A percentile compares a stretch with the other conserved stretches of the same genome.
Evolutionary conservation across 1,284 basidiomycete species (phyloP).

Genomic region (Melampsora abietis-canadensis): DNA sequence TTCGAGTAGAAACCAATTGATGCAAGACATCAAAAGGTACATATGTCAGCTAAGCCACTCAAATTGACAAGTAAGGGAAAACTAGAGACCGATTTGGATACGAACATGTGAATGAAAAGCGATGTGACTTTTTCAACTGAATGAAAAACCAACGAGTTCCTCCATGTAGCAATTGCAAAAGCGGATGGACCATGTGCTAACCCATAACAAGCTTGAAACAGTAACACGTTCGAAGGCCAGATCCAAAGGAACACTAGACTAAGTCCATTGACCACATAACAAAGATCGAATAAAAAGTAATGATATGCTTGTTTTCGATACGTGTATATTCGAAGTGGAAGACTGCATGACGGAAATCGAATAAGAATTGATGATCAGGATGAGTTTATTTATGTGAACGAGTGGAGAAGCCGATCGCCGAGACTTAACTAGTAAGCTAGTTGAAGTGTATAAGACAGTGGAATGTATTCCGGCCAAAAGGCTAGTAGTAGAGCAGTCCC

Average conservation of each 20-base stretch:
- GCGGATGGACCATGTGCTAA: constrained; percentile 49
- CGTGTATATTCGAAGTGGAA: constrained; percentile 49
- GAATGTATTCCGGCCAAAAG: constrained; percentile 49
- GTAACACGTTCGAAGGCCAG: constrained; percentile 47
- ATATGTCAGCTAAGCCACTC: constrained; percentile 45
- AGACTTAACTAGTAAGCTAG: constrained; percentile 45
- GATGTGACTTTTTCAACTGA: constrained; percentile 52
- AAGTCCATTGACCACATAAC: constrained; percentile 51
- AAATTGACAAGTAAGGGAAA: constrained; percentile 42
- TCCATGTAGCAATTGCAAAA: constrained; percentile 52
- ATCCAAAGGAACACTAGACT: constrained; percentile 51
- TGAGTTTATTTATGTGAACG: background rate
- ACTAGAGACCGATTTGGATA: constrained; percentile 44
- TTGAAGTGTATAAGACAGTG: constrained; percentile 50
- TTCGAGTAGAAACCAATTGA: background rate
- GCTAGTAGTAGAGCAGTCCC: constrained; percentile 49
- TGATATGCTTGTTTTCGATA: constrained; percentile 50
- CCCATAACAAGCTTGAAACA: constrained; percentile 51
- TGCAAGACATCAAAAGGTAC: constrained; percentile 42
- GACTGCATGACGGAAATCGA: constrained; percentile 38
- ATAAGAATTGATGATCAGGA: background rate
- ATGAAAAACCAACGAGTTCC: constrained; percentile 53
- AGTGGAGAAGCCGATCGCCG: background rate
- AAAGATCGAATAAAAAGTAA: constrained; percentile 52
- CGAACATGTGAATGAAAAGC: constrained; percentile 52